Conservation (phyloP, 1,284 basidiomycete genomes). For the Ceratobasidium sp. region DNA sequence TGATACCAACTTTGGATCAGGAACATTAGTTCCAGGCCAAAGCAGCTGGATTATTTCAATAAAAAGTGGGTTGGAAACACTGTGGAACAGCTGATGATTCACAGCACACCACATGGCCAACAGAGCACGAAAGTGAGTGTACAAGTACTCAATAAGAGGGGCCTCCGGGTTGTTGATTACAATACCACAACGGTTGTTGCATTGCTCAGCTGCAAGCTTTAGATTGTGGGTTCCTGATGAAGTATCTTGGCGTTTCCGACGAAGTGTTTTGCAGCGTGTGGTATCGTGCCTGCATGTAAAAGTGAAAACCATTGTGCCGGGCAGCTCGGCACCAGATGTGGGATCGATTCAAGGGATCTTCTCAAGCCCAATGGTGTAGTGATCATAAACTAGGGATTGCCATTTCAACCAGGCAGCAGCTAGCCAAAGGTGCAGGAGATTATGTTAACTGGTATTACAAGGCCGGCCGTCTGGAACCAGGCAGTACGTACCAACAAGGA, state of each 20-base stretch:
- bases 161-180: background rate
- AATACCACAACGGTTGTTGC: background rate
- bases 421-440: background rate
- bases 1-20: slow-evolving; percentile 5
- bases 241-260: background rate
- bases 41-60: slow-evolving; percentile 4
- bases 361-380: background rate
- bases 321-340: background rate
- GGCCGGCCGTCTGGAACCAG: background rate
- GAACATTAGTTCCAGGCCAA: background rate
- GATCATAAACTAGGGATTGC: background rate
- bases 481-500: background rate
- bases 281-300: background rate
- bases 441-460: background rate
- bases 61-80: background rate
- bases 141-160: background rate
- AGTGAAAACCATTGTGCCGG: background rate
- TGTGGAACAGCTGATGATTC: slow-evolving; percentile 9
- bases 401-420: background rate
- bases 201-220: background rate
- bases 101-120: slow-evolving; percentile 2
- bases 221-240: background rate
- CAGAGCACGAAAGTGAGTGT: background rate
- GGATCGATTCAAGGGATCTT: background rate
- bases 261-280: background rate